Evolutionary conservation across 805 yeast species (phyloP), one percentile per base, ranked within the genome.

Genomic region (Teunomyces panamensis): DNA sequence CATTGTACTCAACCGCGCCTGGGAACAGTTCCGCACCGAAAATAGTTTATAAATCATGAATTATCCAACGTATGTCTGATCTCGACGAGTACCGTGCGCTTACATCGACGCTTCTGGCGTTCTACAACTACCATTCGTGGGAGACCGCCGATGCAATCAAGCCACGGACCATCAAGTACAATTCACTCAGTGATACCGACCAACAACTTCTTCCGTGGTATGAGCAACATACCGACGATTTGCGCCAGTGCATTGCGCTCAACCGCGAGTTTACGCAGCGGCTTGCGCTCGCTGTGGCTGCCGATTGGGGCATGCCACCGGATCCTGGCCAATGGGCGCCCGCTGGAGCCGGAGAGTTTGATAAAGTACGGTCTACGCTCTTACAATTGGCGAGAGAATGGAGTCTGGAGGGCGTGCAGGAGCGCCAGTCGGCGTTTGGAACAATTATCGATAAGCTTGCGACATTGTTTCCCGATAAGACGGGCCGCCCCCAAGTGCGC

Each of bases 1-100:
- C 61, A 86, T 90, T 34, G 75, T 83, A 0, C 71, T 94, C 51
- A 92, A 90, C 64, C 79, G 82, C 55, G 90, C 97, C 2, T 94
- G 99, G 56, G 57, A 62, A 39, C 44, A 44, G 34, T 62, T 61
- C 49, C 59, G 56, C 46, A 53, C 42, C 20, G 64, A 62, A 39
- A 58, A 58, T 20, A 28, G 37, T 8, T 10, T 46, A 4, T 45
- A 46, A 29, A 34, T 13, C n/a, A 11, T 17, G 13, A 37, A 28
- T 9, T 37, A 16, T 20, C 42, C 7, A 13, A 24, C 10, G 10
- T 20, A 11, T 16, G 20, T 13, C 37, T 13, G 68, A 64, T 48
- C 47, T 49, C 26, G 73, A 68, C 43, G 75, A 71, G 52, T 64
- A 59, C 50, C 52, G 51, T 30, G 73, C 74, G 3, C 50, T 71